These are phyloP conservation scores for Brassica carinata DNA, from an alignment of 345 rosid species.

Conservation along the genomic window DNA sequence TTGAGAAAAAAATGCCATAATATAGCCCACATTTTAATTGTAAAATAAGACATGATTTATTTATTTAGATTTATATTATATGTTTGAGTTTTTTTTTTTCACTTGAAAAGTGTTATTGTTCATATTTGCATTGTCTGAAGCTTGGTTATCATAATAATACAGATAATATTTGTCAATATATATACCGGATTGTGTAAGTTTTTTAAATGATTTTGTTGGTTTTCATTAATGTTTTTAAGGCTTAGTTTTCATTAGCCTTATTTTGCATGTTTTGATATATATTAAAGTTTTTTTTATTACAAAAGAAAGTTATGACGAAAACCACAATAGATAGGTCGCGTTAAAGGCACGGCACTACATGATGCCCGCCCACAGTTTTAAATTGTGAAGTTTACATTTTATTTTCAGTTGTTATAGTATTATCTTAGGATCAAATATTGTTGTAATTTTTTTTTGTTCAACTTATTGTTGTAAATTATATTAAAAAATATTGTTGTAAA, in stretches of 20 bases:
- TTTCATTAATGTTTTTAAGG: too few species aligned
- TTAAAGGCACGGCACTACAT: not conserved
- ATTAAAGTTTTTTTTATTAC: too few species aligned
- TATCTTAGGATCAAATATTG: not conserved
- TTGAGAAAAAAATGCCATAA: not conserved
- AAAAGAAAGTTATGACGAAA: too few species aligned
- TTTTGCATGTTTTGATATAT: too few species aligned
- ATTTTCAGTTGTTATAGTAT: not conserved
- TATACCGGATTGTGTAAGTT: not conserved
- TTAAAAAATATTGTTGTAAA: not conserved
- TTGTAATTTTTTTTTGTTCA: too few species aligned
- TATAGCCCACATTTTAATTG: too few species aligned
- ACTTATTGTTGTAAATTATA: too few species aligned
- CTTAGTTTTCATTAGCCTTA: too few species aligned
- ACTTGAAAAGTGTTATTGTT: not conserved
- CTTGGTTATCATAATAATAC: not conserved
- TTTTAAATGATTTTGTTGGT: not conserved
- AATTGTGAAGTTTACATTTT: not conserved
- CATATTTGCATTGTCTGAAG: not conserved
- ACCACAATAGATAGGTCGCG: not conserved
- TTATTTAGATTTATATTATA: too few species aligned
- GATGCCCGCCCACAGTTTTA: not conserved
- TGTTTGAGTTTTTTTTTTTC: not conserved
- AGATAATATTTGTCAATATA: too few species aligned
- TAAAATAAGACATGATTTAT: not conserved